These are phyloP conservation scores for Ogataea henricii DNA, from an alignment of 805 yeast genomes.

Conservation along the genomic window DNA sequence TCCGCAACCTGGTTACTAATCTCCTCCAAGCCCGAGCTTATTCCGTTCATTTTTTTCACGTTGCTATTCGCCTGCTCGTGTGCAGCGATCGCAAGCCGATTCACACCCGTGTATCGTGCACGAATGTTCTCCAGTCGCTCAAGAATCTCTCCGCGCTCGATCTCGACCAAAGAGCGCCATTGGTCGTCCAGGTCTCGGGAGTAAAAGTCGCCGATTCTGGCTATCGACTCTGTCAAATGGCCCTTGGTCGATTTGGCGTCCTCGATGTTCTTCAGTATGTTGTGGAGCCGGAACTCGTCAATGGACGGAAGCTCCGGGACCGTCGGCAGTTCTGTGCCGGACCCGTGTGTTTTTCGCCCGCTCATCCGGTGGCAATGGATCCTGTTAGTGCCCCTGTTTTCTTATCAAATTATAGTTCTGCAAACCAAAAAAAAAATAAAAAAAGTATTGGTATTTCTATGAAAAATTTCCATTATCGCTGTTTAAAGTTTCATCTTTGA, in stretches of 20 bases:
- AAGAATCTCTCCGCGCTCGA: conserved; percentile 28
- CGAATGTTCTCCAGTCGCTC: conserved; percentile 18
- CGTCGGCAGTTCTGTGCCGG: not conserved
- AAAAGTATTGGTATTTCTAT: not conserved
- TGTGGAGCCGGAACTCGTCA: conserved; percentile 30
- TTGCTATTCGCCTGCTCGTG: conserved; percentile 11
- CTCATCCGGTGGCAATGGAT: not conserved
- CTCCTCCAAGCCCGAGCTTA: conserved; percentile 25
- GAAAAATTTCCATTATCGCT: not conserved
- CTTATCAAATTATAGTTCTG: not conserved
- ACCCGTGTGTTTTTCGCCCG: not conserved
- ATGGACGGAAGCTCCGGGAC: conserved; percentile 28
- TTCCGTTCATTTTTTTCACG: conserved; percentile 2
- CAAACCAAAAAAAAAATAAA: not conserved
- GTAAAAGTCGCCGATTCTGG: conserved; percentile 24
- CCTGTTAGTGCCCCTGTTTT: not conserved
- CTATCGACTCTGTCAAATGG: conserved; percentile 27
- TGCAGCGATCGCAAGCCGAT: conserved; percentile 4
- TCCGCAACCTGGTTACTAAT: conserved; percentile 20
- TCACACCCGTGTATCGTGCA: conserved; percentile 12
- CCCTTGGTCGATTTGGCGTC: conserved; percentile 24
- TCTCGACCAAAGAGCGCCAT: conserved; percentile 21
- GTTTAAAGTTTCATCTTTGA: not conserved
- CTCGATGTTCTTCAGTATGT: conserved; percentile 27
- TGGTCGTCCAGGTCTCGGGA: conserved; percentile 34